phyloP scores from a whole-genome alignment of 2,329 filamentous ascomycete species.

The Penicillium aurantiogriseum region DNA sequence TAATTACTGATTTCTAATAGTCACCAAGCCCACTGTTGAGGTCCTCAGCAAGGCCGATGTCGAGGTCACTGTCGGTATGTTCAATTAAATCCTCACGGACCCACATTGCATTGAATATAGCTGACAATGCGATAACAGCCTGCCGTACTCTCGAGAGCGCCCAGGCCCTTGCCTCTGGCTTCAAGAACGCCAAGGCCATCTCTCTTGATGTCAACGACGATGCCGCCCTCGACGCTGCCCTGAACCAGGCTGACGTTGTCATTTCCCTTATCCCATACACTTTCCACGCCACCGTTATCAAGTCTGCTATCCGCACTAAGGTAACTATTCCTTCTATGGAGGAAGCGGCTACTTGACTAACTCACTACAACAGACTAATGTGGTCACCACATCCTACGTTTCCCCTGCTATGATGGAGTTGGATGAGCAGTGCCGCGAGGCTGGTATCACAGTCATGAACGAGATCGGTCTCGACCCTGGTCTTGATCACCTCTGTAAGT shows the following conservation, averaged over 20 bases:
- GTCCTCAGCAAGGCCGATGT: conserved; percentile 61
- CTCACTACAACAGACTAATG: conserved; percentile 63
- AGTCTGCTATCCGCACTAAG: conserved; percentile 85
- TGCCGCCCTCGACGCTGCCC: conserved; percentile 73
- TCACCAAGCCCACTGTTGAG: conserved; percentile 64
- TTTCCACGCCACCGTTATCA: conserved; percentile 84
- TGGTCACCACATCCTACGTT: conserved; percentile 92
- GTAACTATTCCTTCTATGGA: neutral
- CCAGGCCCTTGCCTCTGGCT: conserved; percentile 69
- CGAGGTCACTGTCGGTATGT: conserved; percentile 63
- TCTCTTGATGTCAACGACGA: conserved; percentile 79
- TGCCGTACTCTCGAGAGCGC: conserved; percentile 78
- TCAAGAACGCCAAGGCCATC: conserved; percentile 72
- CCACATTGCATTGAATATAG: neutral
- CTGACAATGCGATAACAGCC: conserved; percentile 49
- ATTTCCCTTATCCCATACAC: conserved; percentile 89
- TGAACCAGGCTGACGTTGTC: conserved; percentile 75
- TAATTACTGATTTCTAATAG: conserved; percentile 31
- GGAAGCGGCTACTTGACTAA: neutral
- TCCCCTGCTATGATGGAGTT: conserved; percentile 90
- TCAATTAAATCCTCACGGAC: neutral
- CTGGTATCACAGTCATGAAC: conserved; percentile 96
- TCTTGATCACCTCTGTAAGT: conserved; percentile 23
- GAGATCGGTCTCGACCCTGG: conserved; percentile 66
- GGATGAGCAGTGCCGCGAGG: conserved; percentile 76